Conservation (phyloP, 306 rosid species). For the Hippophae rhamnoides region DNA sequence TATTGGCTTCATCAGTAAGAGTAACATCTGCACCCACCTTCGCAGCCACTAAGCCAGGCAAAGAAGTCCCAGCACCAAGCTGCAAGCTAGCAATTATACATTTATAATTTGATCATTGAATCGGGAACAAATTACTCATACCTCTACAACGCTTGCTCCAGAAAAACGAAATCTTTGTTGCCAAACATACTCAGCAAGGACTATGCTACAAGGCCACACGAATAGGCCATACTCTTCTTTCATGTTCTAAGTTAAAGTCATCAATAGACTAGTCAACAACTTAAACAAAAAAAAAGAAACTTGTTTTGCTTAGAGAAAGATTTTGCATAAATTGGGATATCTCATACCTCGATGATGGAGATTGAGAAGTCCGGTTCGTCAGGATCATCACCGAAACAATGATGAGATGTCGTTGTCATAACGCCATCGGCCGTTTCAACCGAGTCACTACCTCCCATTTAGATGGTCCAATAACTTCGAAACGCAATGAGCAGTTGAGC, state of each 20-base stretch:
- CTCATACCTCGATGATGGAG: constrained; percentile 70
- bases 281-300: neutral
- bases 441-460: constrained; percentile 29
- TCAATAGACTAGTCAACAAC: neutral
- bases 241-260: constrained; percentile 41
- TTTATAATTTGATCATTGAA: no score
- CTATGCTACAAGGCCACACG: constrained; percentile 80
- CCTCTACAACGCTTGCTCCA: constrained; percentile 64
- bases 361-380: constrained; percentile 28
- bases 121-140: neutral
- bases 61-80: constrained; percentile 85
- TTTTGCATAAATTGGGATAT: constrained; percentile 9
- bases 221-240: constrained; percentile 77
- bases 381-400: constrained; percentile 37
- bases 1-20: constrained; percentile 47
- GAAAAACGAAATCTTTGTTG: constrained; percentile 57
- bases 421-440: constrained; percentile 15
- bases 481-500: no score
- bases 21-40: constrained; percentile 66
- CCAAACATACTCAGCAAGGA: constrained; percentile 80
- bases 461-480: neutral
- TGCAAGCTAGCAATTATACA: constrained; percentile 14
- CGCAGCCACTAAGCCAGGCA: constrained; percentile 79
- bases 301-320: neutral
- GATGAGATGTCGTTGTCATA: constrained; percentile 53